Evolutionary conservation across 768 basidiomycete genomes (phyloP), one percentile per base, ranked within the genome.

Genomic region (Tricholoma bakamatsutake): DNA sequence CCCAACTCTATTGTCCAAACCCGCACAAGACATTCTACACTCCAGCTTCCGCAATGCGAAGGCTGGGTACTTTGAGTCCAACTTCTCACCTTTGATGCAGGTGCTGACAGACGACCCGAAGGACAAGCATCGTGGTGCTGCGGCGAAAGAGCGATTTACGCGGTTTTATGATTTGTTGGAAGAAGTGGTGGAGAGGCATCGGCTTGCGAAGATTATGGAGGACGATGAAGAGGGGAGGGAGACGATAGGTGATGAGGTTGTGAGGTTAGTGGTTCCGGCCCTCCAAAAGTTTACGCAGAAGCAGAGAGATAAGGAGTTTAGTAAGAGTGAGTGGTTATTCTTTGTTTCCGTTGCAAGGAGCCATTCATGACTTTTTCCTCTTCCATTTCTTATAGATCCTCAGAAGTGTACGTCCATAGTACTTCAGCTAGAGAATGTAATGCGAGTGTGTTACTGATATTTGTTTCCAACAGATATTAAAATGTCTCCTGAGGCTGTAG

Each of bases 61-160:
- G 68, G 88, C 90, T 8, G 85, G 77, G 4, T 93, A 93, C 69
- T 90, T 90, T 57, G 90, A 92, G 58, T 76, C 86, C 21, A 93
- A 90, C 69, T 91, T 88, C 67, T 83, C 85, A 6, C 85, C 88
- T 10, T 71, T 93, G 50, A 82, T 93, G 74, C 86, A 88, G 69
- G 76, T 69, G 66, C 81, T 72, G 72, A 83, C 71, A 24, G 80
- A 83, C 48, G 84, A 87, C 54, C 80, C 84, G n/a, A 82, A 80
- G 58, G 79, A 79, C 62, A 80, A 81, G 62, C 72, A 68, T 6
- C 77, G 77, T 27, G 82, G 81, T 69, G 76, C 79, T 3, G 82
- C 81, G 3, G 81, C 81, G 13, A 93, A 93, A 71, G 90, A 92
- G 70, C 90, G 87, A 69, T 87, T 89, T 66, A 89, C 84, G 31